Evolutionary conservation across 805 yeast species (phyloP), one percentile per base, ranked within the genome.

Genomic region (Candida awuae): DNA sequence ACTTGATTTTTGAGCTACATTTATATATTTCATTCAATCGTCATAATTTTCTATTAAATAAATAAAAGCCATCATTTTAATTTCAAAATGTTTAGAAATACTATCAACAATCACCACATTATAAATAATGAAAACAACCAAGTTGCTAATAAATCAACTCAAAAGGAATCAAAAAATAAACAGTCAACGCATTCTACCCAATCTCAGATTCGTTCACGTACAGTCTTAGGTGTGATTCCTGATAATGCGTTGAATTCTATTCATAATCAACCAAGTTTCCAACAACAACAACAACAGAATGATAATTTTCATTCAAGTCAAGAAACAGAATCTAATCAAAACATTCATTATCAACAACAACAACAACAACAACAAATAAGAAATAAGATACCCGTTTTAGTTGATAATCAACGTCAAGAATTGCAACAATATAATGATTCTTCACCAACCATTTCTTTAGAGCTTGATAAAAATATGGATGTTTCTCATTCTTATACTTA

Each of bases 211-310:
- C 42, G 44, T 34, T 29, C 50, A 23, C 52, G 62, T 46, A 51
- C 47, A 34, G 58, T 48, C 2, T 44, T 57, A 15, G 59, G 62
- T 4, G 52, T 55, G 14, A 46, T 57, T 19, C 53, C 61, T 1
- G 53, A 53, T 28, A 46, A 53, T 26, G 43, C 51, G 13, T 37
- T 57, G 27, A 56, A 56, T 37, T 45, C 46, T 12, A 40, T 42
- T 16, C 32, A 25, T n/a, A 31, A 19, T 17, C 37, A 37, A 20
- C n/a, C 34, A 13, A 22, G 26, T 9, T 8, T 19, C 15, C 25
- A 17, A 12, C 34, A 31, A 14, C 25, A 7, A 14, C 23, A 16
- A 14, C 39, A 30, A 14, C 12, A 23, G 1, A 15, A 22, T 1
- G 34, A 31, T 12, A 41, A 41, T n/a, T n/a, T n/a, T n/a, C n/a